Base-by-base conservation (phyloP, 768 basidiomycete species). In the Mycena belliarum region DNA sequence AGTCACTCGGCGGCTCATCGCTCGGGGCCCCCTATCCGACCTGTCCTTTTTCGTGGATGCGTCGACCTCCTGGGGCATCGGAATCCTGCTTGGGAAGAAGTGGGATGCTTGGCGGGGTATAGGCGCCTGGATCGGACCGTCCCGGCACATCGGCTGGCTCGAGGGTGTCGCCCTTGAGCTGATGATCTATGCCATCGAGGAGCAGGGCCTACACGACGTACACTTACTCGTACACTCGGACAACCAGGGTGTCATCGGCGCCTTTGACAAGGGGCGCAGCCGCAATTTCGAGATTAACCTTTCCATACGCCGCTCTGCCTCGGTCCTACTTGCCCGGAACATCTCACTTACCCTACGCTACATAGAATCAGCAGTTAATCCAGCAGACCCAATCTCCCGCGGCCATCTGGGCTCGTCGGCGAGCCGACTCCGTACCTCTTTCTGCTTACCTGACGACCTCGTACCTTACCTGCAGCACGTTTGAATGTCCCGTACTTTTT, bases 51-150 rank as follows among this genome's bases (percentile, higher is more conserved):
- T 9, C n/a, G 41, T 41, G 6, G 68, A 68, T 35, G 66, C 70
- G 11, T 69, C 68, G 2, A 68, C 64, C 0, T 49, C 56, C 12
- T 70, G 60, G 57, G 70, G 70, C 24, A 68, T 70, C 23, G 70
- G 70, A 0, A 42, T 71, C 14, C 24, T 59, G 8, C 45, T 66
- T 21, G 56, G 54, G 15, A 49, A 41, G 0, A 32, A 24, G 3
- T 71, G 68, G 68, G 55, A 55, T 15, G 60, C 61, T 9, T 67
- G 54, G 43, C 33, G 51, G n/a, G 47, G 63, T 0, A 20, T 8
- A 3, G 26, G 23, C 4, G 43, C 42, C 20, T 69, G 69, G 67
- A 57, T 57, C 16, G 16, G 12, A 2, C 38, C 35, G 0, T 55
- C 46, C 6, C 48, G 60, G 10, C 60, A 65, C 55, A 71, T 71